Evolutionary conservation across 371 early-diverging fungal species (phyloP), one percentile per base, ranked within the genome.

Genomic region (Blakeslea trispora): DNA sequence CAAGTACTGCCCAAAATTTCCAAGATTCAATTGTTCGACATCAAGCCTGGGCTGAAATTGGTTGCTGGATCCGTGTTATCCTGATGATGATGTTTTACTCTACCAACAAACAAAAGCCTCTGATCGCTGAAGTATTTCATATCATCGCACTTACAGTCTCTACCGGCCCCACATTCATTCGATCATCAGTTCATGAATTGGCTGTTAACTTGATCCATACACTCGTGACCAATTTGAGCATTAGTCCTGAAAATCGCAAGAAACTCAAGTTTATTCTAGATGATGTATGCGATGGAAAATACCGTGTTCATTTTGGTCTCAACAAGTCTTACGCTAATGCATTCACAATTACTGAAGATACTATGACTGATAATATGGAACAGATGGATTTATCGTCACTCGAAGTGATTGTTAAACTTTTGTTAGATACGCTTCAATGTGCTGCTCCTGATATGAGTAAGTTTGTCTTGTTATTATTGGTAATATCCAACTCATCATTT

Each of bases 31-130:
- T 94, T 24, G 77, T 87, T 1, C 86, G 90, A 15, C 95, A 93
- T 62, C 74, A 84, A 41, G 77, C 87, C 28, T 95, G 94, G 95
- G 74, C 77, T 10, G 91, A 94, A 64, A 91, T 96, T 52, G 86
- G 89, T 0, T 90, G 91, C 14, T 74, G 94, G 40, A 73, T 91
- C 39, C 84, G 95, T 14, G 86, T 92, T 67, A 77, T 90, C 39
- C 72, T 94, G 56, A 91, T 92, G 75, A 68, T 92, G 39, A 91
- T 92, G 10, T 96, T 95, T 70, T 88, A 91, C 57, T 87, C 89
- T 52, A 73, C 77, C 14, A 70, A 81, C 21, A 71, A 85, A 45
- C 86, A 88, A 13, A 84, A 83, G 43, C 82, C 85, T 49, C 91
- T 84, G 66, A 75, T 93, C 18, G 88, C 95, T 4, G 95, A 96